Evolutionary conservation across 1,139 yeast genomes (phyloP), one percentile per base, ranked within the genome.

Genomic region (Diutina siamensis): DNA sequence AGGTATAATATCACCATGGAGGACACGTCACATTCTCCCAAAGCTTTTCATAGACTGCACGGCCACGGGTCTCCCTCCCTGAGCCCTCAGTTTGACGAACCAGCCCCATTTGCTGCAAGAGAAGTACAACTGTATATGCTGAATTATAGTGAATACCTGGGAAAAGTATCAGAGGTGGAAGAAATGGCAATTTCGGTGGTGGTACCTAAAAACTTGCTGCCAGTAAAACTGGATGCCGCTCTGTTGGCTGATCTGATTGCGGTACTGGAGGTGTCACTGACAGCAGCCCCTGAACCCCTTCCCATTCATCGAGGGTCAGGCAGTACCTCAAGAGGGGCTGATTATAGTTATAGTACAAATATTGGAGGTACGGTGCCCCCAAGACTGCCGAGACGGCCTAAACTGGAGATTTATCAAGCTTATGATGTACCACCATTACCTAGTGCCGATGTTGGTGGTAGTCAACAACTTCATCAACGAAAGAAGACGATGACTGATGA

Each of bases 101-200:
- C 40, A 20, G 27, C 40, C 4, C 35, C 18, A 5, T 31, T 18
- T 19, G 44, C 44, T 13, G 44, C 44, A 5, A 13, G 35, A 13
- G 28, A 40, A 20, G 35, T 28, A 13, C 35, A 40, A 9, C 44
- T 40, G 44, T 28, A 17, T n/a, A 18, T 40, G 35, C 35, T 31
- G 35, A 31, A 40, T 22, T 40, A 40, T 19, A 28, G 35, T 32
- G 44, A 31, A 20, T 28, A 28, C 15, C 35, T 40, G 35, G 44
- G 35, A 8, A 19, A 40, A 12, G 34, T 28, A 7, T 18, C 20
- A 10, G 15, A 20, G 28, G 35, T 40, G 18, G 44, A 28, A 15
- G 44, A 28, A 12, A 31, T 28, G 44, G 35, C 35, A n/a, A 31
- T 40, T n/a, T 20, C 35, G 35, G 44, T 40, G 27, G 35, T 40